Base-by-base conservation (phyloP, 2,329 filamentous ascomycete species). In the Fusarium xylarioides region DNA sequence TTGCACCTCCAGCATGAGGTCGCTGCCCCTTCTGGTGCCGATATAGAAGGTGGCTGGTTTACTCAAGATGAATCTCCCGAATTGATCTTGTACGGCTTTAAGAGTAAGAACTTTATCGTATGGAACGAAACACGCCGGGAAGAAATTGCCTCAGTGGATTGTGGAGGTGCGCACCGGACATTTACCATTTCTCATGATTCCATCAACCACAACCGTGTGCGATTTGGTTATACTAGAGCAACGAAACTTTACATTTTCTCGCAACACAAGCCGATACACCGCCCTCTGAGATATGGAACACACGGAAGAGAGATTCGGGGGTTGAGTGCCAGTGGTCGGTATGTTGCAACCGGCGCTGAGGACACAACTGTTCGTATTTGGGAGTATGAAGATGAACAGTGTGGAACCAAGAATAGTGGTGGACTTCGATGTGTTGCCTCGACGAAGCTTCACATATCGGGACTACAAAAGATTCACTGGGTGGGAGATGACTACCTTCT, bases 241-340 rank as follows among this genome's bases (percentile, higher is more conserved):
- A 89, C 90, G 6, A 82, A 81, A 63, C 81, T 88, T 54, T 83
- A 82, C 56, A 76, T 89, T n/a, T 85, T 85, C 77, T 83, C 83
- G 21, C 86, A 88, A 73, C 67, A 75, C 7, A 77, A 63, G 12
- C 73, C 80, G 4, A 65, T 79, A 5, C 81, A 85, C 65, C 76
- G 84, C 79, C 73, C 89, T 83, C 79, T 97, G 18, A 90, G 91
- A 71, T 75, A 82, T 1, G 95, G 96, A 11, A 90, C 90, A 1
- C 96, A 99, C 81, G 96, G 96, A 0, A 87, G 96, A 61, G 96
- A 99, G 81, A 93, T 98, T 74, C 84, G 80, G 86, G 92, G 77
- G 79, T 78, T 88, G 16, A 84, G 82, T 46, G 82, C 81, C 15
- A 81, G 80, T 52, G 79, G 81, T 6, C 77, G 79, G 35, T 86